Conservation (phyloP, 768 basidiomycete genomes). For the Tulasnella sp. region DNA sequence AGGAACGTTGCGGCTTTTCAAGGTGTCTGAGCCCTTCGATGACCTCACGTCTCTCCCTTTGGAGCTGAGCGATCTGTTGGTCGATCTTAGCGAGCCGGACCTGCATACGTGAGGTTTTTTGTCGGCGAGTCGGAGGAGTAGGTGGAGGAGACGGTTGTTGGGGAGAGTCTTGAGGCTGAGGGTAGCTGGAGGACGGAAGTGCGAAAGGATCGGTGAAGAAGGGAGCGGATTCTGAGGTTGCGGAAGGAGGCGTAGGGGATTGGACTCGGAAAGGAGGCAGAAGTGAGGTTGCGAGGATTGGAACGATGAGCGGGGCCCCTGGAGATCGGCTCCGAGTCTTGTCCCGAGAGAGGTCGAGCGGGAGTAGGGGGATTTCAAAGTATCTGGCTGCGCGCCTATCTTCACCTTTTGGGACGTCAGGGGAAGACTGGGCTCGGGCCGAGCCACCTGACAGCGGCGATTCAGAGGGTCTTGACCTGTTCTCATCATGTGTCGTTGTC, state of each 20-base stretch:
- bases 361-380: background rate
- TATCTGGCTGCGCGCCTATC: background rate
- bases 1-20: background rate
- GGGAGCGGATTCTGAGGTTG: background rate
- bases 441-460: background rate
- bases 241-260: background rate
- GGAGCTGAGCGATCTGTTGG: background rate
- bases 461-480: background rate
- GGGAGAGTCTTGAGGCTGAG: background rate
- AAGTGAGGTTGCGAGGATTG: background rate
- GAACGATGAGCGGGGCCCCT: background rate
- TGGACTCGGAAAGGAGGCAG: background rate
- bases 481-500: background rate
- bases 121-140: background rate
- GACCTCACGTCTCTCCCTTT: background rate
- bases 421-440: background rate
- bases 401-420: background rate
- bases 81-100: background rate
- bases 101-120: background rate
- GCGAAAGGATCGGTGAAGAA: background rate
- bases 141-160: background rate
- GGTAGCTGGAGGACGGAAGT: background rate
- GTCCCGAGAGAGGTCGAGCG: background rate
- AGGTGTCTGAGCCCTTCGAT: background rate
- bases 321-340: background rate